A percentile compares a stretch with the other conserved stretches of the same genome.
Evolutionary conservation across 2,329 filamentous ascomycete genomes (phyloP).

Genomic region (Curvularia verruculosa): DNA sequence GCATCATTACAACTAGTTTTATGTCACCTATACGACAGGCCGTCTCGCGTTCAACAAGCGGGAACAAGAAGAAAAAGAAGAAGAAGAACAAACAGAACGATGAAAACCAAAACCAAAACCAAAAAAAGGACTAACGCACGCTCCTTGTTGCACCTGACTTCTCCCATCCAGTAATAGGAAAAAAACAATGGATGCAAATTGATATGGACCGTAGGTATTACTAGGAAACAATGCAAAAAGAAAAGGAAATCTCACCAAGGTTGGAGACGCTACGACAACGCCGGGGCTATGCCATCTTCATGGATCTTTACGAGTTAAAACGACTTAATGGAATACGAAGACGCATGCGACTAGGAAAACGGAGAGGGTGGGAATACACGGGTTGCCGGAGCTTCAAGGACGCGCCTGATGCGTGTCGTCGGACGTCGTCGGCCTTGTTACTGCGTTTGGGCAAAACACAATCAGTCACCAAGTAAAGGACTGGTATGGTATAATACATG

Average conservation of each 20-base stretch:
- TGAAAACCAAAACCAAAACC: too few species aligned
- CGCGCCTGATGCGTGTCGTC: slow-evolving; percentile 11
- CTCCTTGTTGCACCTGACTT: background rate
- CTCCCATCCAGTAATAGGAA: background rate
- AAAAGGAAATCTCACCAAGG: slow-evolving; percentile 5
- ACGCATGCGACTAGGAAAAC: slow-evolving; percentile 17
- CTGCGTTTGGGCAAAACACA: slow-evolving; percentile 1
- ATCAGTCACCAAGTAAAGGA: slow-evolving; percentile 2
- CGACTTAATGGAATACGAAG: slow-evolving; percentile 10
- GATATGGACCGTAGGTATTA: background rate
- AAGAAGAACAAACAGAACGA: background rate
- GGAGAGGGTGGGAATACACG: slow-evolving; percentile 10
- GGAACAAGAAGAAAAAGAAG: background rate
- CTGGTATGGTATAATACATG: slow-evolving; percentile 4
- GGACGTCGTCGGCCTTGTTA: slow-evolving; percentile 8
- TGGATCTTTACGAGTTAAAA: slow-evolving; percentile 13
- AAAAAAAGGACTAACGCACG: background rate
- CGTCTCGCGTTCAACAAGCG: slow-evolving; percentile 3
- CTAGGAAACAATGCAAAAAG: slow-evolving; percentile 2
- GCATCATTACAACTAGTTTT: slow-evolving; percentile 4
- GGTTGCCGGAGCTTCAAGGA: slow-evolving; percentile 8
- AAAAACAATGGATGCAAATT: background rate
- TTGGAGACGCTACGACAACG: slow-evolving; percentile 4
- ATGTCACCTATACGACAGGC: background rate
- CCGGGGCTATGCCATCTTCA: slow-evolving; percentile 12